Conservation (phyloP, 2,329 filamentous ascomycete species). For the Stemphylium vesicarium region DNA sequence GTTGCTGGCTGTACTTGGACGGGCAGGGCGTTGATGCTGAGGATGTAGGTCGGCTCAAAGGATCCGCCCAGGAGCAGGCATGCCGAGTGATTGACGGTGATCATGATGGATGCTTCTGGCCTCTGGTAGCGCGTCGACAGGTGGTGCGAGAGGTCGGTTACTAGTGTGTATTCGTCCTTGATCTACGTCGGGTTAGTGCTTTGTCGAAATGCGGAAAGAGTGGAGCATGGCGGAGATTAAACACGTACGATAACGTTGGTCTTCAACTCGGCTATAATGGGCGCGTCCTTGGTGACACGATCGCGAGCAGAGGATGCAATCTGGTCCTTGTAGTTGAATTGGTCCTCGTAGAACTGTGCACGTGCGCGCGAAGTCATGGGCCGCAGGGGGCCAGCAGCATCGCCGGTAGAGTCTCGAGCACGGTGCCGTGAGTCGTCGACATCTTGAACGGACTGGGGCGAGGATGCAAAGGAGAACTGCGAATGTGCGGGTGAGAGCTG, state of each 20-base stretch:
- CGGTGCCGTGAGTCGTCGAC: slow-evolving; percentile 22
- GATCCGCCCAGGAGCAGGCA: slow-evolving; percentile 77
- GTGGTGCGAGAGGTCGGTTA: slow-evolving; percentile 74
- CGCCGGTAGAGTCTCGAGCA: slow-evolving; percentile 27
- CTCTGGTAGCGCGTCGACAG: slow-evolving; percentile 78
- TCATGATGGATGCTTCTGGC: slow-evolving; percentile 73
- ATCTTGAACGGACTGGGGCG: slow-evolving; percentile 38
- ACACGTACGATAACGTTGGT: slow-evolving; percentile 60
- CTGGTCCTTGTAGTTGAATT: slow-evolving; percentile 47
- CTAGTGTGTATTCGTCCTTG: slow-evolving; percentile 75
- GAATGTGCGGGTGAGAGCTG: slow-evolving; percentile 47
- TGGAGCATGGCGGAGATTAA: slow-evolving; percentile 15
- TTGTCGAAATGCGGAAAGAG: slow-evolving; percentile 12
- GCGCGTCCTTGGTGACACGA: slow-evolving; percentile 53
- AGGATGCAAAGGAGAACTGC: slow-evolving; percentile 47
- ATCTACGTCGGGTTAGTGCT: slow-evolving; percentile 59
- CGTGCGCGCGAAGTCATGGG: slow-evolving; percentile 32
- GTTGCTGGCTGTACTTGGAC: slow-evolving; percentile 72
- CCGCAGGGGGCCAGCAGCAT: slow-evolving; percentile 25
- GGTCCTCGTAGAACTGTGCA: slow-evolving; percentile 48
- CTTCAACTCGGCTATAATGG: slow-evolving; percentile 55
- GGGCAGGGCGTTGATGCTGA: slow-evolving; percentile 75
- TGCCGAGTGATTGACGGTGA: slow-evolving; percentile 76
- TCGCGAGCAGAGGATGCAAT: slow-evolving; percentile 48
- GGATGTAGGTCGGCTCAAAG: slow-evolving; percentile 79